Base-by-base conservation (phyloP, 331 rosid genomes). In the Pyrus hybrid region DNA sequence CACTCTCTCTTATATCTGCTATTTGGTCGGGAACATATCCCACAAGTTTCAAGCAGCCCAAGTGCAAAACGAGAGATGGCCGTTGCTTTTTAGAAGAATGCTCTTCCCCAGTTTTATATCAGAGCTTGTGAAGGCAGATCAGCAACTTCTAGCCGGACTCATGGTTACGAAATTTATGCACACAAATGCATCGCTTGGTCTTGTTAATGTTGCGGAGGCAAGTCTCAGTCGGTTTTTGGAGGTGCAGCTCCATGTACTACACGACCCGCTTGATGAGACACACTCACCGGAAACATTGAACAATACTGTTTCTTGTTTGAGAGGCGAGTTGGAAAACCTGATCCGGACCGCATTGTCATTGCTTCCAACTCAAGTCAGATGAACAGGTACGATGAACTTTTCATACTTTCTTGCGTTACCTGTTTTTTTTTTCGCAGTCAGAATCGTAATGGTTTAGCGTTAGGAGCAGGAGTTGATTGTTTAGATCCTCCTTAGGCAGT, bases 51-150 rank as follows among this genome's bases (percentile, higher is more conserved):
- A 85, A 86, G 85, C 75, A 37, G 76, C 78, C 72, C 85, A 86
- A 80, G 73, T 81, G 67, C 65, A 73, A 73, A 72, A 58, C 25
- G 68, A 88, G 21, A 75, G 58, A 23, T 77, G 85, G 71, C 82
- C 73, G 72, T 76, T 78, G 23, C 75, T 82, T 71, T 90, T 89
- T 68, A 81, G 85, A 83, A 85, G 82, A 67, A 65, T 86, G 43
- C 75, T 86, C 71, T 85, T 95, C 81, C 99, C 99, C 16, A 51
- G 56, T 68, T 85, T 95, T 68, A 53, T 92, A 77, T 79, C 97
- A 9, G 97, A 92, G 88, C 93, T 92, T 63, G 96, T 95, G 80
- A 92, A 84, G 83, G 91, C 93, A 61, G 96, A 85, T 85, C 97
- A 95, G 84, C 87, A 87, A 63, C 84, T 95, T 81, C 85, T 95